phyloP scores from a whole-genome alignment of 768 basidiomycete species.

The Kwoniella mangroviensis region DNA sequence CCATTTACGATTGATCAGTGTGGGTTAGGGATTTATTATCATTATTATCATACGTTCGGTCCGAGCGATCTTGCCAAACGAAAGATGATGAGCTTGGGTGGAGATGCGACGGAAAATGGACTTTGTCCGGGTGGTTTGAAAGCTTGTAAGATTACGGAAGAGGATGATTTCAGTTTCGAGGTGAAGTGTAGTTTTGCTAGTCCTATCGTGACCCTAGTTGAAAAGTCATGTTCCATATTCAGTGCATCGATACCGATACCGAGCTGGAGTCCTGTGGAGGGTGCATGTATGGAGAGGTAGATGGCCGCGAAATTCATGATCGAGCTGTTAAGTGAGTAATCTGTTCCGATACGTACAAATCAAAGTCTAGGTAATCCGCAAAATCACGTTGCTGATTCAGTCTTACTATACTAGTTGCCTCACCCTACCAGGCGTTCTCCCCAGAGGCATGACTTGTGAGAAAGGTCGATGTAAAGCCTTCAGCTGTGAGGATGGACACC shows the following conservation, averaged over 20 bases:
- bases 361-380: too few species aligned
- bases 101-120: not conserved
- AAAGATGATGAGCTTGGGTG: not conserved
- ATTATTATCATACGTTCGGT: slow-evolving; percentile 6
- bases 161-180: slow-evolving; percentile 1
- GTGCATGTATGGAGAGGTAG: slow-evolving; percentile 3
- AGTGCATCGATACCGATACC: slow-evolving; percentile 11
- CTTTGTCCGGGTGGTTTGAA: slow-evolving; percentile 2
- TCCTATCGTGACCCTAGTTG: not conserved
- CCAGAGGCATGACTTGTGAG: not conserved
- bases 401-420: not conserved
- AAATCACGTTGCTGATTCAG: not conserved
- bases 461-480: not conserved
- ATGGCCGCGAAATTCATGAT: not conserved
- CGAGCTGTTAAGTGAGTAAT: not conserved
- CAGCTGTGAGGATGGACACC: not conserved
- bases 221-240: not conserved
- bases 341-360: too few species aligned
- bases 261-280: slow-evolving; percentile 14
- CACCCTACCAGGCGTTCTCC: not conserved
- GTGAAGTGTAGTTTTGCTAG: not conserved
- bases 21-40: not conserved
- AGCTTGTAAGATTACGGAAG: not conserved
- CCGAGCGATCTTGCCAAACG: not conserved
- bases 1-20: slow-evolving; percentile 6